Evolutionary conservation across 2,329 filamentous ascomycete species (phyloP).

Genomic region (Hymenoscyphus repandus): DNA sequence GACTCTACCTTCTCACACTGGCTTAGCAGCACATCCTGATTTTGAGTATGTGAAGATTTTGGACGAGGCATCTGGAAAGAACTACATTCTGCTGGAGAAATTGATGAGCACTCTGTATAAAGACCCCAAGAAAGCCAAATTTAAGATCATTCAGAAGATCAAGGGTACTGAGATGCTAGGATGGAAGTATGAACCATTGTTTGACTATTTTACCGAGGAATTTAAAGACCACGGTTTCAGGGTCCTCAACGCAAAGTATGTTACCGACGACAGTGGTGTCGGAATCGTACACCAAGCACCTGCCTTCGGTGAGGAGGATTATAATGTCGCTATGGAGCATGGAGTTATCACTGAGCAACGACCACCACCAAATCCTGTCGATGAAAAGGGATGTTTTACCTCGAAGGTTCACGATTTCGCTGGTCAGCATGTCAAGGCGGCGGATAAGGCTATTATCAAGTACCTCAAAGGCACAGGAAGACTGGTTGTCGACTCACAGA

Average conservation of each 20-base stretch:
- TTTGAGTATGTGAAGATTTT: constrained; percentile 85
- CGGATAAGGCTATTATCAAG: constrained; percentile 91
- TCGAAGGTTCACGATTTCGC: constrained; percentile 72
- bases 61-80: constrained; percentile 75
- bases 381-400: constrained; percentile 76
- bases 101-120: constrained; percentile 83
- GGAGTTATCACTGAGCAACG: constrained; percentile 74
- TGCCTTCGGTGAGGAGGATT: constrained; percentile 95
- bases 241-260: constrained; percentile 78
- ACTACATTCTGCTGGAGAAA: constrained; percentile 80
- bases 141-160: constrained; percentile 72
- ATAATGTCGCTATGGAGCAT: constrained; percentile 69
- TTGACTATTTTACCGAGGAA: constrained; percentile 83
- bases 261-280: constrained; percentile 84
- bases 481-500: constrained; percentile 77
- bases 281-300: constrained; percentile 93
- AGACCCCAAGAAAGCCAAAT: constrained; percentile 92
- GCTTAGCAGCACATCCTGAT: constrained; percentile 71
- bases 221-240: constrained; percentile 82
- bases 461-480: constrained; percentile 72
- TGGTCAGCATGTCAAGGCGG: constrained; percentile 84
- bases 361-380: constrained; percentile 85
- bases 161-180: constrained; percentile 74
- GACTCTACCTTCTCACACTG: constrained; percentile 79
- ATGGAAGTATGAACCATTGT: constrained; percentile 85